Evolutionary conservation across 2,329 filamentous ascomycete genomes (phyloP).

Genomic region (Cryphonectria carpinicola): DNA sequence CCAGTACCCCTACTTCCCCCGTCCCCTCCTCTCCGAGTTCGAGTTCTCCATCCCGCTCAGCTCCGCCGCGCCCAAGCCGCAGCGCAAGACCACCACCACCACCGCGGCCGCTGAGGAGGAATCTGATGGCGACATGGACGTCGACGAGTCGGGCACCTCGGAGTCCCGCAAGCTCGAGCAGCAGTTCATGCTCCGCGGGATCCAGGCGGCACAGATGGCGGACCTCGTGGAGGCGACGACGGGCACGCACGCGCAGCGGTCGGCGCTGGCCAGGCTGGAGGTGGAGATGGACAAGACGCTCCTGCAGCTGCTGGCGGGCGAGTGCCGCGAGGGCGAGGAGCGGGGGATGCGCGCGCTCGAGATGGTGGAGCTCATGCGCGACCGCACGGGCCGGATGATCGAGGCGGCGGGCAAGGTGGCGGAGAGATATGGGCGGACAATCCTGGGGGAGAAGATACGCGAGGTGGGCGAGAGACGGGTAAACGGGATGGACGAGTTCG

Average conservation of each 20-base stretch:
- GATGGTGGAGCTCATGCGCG: slow-evolving; percentile 82
- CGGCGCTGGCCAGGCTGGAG: slow-evolving; percentile 71
- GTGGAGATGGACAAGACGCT: slow-evolving; percentile 88
- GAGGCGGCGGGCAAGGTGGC: slow-evolving; percentile 91
- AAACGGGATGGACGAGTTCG: slow-evolving; percentile 53
- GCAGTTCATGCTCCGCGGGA: slow-evolving; percentile 73
- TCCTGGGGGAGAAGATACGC: slow-evolving; percentile 88
- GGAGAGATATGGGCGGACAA: slow-evolving; percentile 75
- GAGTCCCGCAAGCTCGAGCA: slow-evolving; percentile 76
- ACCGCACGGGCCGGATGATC: slow-evolving; percentile 84
- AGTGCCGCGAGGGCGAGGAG: slow-evolving; percentile 92
- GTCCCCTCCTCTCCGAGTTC: slow-evolving; percentile 89
- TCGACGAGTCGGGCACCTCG: slow-evolving; percentile 37
- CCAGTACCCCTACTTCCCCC: slow-evolving; percentile 89
- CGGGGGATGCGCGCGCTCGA: slow-evolving; percentile 93
- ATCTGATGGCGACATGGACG: slow-evolving; percentile 43
- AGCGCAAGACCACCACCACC: slow-evolving; percentile 34
- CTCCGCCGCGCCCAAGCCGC: slow-evolving; percentile 42
- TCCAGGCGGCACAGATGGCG: slow-evolving; percentile 73
- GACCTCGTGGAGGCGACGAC: slow-evolving; percentile 74
- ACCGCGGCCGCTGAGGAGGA: slow-evolving; percentile 32
- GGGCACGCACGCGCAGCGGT: slow-evolving; percentile 66
- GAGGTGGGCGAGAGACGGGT: slow-evolving; percentile 76
- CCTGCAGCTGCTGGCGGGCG: slow-evolving; percentile 83
- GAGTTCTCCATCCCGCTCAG: slow-evolving; percentile 84